Evolutionary conservation across 768 basidiomycete genomes (phyloP).

Genomic region (Amanita polypyramis): DNA sequence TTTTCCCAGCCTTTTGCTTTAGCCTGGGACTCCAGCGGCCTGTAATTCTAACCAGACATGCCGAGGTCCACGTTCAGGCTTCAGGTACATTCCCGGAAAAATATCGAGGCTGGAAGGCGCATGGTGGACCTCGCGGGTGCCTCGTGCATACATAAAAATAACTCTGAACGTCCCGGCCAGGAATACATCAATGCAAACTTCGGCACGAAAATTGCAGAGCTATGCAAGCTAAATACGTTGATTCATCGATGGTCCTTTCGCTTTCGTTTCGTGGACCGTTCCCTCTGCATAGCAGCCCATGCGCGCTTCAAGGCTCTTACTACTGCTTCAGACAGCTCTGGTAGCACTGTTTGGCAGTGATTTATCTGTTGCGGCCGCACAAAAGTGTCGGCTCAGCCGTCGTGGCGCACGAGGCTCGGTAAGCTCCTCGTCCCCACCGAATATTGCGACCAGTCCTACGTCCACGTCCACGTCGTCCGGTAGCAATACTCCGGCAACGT

Average conservation of each 20-base stretch:
- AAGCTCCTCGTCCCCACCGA: background rate
- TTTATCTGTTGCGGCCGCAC: constrained; percentile 2
- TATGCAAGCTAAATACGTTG: background rate
- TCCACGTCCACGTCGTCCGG: background rate
- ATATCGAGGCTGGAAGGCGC: background rate
- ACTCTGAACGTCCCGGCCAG: background rate
- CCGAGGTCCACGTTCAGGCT: too few species aligned
- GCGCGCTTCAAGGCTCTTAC: background rate
- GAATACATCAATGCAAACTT: background rate
- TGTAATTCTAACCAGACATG: too few species aligned
- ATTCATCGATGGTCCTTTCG: background rate
- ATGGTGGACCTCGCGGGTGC: background rate
- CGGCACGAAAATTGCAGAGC: background rate
- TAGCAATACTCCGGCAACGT: background rate
- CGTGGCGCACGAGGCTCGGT: background rate
- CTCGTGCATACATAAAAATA: constrained; percentile 1
- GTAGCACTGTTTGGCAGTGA: background rate
- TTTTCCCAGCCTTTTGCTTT: background rate
- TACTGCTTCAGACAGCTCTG: background rate
- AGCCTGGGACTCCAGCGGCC: too few species aligned
- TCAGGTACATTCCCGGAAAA: too few species aligned
- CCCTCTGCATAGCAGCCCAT: background rate
- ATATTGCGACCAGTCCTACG: background rate
- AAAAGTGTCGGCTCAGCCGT: constrained; percentile 4
- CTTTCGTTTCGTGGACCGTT: background rate